Evolutionary conservation across 129 eudicot species (phyloP), one percentile per base, ranked within the genome.

Genomic region (Arctium lappa): DNA sequence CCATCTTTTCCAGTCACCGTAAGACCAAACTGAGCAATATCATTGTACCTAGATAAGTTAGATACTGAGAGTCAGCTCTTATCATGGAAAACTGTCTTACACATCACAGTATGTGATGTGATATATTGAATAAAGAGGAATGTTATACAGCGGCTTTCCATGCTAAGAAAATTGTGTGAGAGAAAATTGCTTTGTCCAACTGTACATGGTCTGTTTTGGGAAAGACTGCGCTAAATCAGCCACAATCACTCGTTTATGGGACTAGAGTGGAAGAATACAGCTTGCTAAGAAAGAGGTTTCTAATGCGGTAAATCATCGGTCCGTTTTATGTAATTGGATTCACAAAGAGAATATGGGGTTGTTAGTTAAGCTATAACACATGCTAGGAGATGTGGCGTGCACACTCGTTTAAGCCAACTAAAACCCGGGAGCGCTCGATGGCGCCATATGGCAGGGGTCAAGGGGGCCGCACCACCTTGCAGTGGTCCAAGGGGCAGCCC

Each of bases 11-110:
- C 93, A 37, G 89, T 90, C 9, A 97, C 97, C 76, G 82, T 82
- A 79, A 93, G 92, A 37, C 97, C 99, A 85, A 86, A 89, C 60
- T 89, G 88, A 84, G 99, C 99, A 84, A 96, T 96, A 85, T 96
- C 99, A 76, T 85, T 96, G 87, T 96, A 96, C 99, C 99, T 96
- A 81, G 40, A 88, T 68, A 74, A 38, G 72, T 74, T 31, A 75
- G 8, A 73, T 38, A 81, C 48, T 1, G 9, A 39, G 73, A 75
- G 60, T 29, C 50, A 72, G n/a, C 5, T 60, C 30, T 72, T 7
- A 79, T 15, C 12, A 44, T 39, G 1, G 32, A 39, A 85, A 4
- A 4, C 9, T 18, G 9, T 60, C 68, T 73, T 2, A 73, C 60
- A 31, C 74, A 32, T 6, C 39, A 70, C 2, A 73, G 39, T 63